Conservation (phyloP, 2,329 filamentous ascomycete species). For the Pyrenophora graminea region DNA sequence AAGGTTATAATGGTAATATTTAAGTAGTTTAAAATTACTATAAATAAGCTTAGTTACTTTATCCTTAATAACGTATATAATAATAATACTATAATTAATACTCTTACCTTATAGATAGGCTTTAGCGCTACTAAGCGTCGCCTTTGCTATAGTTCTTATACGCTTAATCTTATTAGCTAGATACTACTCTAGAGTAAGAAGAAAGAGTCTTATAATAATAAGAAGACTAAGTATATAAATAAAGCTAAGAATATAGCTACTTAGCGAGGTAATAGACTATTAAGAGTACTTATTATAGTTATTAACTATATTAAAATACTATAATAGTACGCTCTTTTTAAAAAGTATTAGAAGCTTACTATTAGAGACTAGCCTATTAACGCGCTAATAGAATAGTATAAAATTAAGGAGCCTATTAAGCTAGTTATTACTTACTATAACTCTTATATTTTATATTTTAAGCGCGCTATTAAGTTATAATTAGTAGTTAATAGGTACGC, state of each 20-base stretch:
- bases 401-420: neutral
- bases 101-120: constrained; percentile 1
- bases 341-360: neutral
- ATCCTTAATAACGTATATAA: neutral
- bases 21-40: neutral
- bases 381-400: too few species aligned
- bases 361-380: too few species aligned
- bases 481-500: neutral
- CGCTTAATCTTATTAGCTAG: constrained; percentile 5
- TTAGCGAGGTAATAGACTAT: constrained; percentile 1
- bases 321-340: constrained; percentile 7
- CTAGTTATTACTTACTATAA: constrained; percentile 1
- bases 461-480: constrained; percentile 1
- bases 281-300: constrained; percentile 4
- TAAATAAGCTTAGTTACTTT: neutral
- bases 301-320: constrained; percentile 12
- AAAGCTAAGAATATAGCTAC: neutral
- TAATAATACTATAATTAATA: neutral
- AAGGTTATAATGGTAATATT: neutral
- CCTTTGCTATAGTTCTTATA: constrained; percentile 6
- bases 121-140: neutral
- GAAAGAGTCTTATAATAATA: neutral
- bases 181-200: neutral
- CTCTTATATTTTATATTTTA: neutral
- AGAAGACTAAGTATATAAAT: neutral